phyloP scores from a whole-genome alignment of 441 rosid species.

The Populus hybrid region DNA sequence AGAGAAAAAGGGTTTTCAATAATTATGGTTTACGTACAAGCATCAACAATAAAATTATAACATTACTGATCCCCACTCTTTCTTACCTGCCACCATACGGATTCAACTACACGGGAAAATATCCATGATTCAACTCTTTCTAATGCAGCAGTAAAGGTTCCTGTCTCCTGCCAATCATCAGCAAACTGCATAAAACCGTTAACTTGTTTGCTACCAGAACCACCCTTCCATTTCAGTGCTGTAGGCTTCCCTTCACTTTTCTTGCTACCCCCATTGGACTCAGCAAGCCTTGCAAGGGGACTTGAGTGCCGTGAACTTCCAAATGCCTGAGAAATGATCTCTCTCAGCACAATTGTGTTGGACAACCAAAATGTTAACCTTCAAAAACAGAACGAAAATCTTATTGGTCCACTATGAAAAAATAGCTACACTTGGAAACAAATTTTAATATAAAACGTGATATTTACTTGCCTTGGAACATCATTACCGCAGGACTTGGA shows the following conservation, averaged over 20 bases:
- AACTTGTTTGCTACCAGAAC: slow-evolving; percentile 26
- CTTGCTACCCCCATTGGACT: slow-evolving; percentile 41
- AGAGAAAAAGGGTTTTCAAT: neutral
- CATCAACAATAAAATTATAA: neutral
- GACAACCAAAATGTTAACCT: slow-evolving; percentile 94
- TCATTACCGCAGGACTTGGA: slow-evolving; percentile 81
- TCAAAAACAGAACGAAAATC: slow-evolving; percentile 22
- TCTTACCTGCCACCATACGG: slow-evolving; percentile 93
- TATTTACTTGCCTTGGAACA: slow-evolving; percentile 62
- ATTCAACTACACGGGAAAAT: slow-evolving; percentile 80
- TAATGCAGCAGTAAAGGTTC: slow-evolving; percentile 59
- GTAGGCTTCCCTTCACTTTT: slow-evolving; percentile 40
- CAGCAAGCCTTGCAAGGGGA: slow-evolving; percentile 34
- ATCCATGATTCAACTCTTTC: slow-evolving; percentile 80
- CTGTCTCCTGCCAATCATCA: slow-evolving; percentile 76
- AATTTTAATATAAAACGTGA: neutral
- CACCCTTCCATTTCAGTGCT: slow-evolving; percentile 41
- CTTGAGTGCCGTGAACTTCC: slow-evolving; percentile 43
- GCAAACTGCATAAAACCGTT: slow-evolving; percentile 35
- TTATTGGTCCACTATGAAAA: slow-evolving; percentile 11
- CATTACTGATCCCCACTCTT: neutral
- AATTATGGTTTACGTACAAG: neutral
- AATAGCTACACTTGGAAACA: slow-evolving; percentile 1
- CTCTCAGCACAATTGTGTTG: slow-evolving; percentile 68
- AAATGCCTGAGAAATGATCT: slow-evolving; percentile 63